Conservation (phyloP, 2,329 filamentous ascomycete genomes). For the Xylariaceae sp. region DNA sequence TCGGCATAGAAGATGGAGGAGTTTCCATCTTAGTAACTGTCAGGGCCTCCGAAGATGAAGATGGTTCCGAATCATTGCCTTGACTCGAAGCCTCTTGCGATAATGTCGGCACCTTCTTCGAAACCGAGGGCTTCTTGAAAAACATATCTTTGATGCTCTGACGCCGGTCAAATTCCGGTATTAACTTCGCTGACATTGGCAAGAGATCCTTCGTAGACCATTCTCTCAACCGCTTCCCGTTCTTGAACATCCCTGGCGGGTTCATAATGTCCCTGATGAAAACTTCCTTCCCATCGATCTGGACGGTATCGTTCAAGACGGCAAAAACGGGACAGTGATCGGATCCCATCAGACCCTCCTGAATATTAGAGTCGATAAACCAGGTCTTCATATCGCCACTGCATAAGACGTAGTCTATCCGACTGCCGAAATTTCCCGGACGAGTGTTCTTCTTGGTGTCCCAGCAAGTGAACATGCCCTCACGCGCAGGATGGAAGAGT, state of each 20-base stretch:
- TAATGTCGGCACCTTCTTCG: conserved; percentile 18
- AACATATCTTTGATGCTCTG: conserved; percentile 94
- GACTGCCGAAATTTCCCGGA: conserved; percentile 86
- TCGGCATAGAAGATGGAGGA: conserved; percentile 19
- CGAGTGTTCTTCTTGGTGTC: conserved; percentile 91
- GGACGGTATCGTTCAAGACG: conserved; percentile 59
- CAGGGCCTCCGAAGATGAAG: conserved; percentile 1
- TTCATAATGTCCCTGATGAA: conserved; percentile 72
- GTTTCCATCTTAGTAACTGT: conserved; percentile 15
- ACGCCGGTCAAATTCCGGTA: conserved; percentile 82
- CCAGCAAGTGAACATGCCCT: conserved; percentile 97
- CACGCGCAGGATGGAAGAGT: conserved; percentile 69
- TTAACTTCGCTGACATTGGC: conserved; percentile 71
- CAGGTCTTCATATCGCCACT: conserved; percentile 72
- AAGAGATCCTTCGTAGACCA: conserved; percentile 64
- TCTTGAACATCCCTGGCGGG: conserved; percentile 62
- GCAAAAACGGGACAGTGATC: conserved; percentile 95
- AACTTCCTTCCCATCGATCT: conserved; percentile 42
- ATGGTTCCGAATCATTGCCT: neutral
- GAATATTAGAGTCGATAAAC: conserved; percentile 78
- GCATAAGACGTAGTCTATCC: conserved; percentile 91
- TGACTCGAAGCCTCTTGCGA: conserved; percentile 10
- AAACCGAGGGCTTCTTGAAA: conserved; percentile 46
- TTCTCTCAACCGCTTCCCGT: conserved; percentile 60
- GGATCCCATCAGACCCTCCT: conserved; percentile 88